A percentile compares a stretch with the other conserved stretches of the same genome.
These are phyloP conservation scores for Hyphopichia burtonii DNA, from an alignment of 1,139 yeast genomes.

Conservation along the genomic window DNA sequence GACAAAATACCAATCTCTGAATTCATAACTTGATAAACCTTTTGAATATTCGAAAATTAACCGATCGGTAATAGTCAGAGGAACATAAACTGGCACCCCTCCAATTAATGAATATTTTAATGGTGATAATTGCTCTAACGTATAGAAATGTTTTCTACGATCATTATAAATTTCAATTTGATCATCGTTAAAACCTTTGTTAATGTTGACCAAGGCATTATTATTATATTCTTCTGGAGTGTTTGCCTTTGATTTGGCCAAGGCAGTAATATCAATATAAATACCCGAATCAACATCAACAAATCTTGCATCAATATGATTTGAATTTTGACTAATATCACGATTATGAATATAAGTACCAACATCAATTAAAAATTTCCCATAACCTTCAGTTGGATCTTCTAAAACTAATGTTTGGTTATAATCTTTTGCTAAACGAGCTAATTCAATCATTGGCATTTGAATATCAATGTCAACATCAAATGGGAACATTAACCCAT, in stretches of 20 bases:
- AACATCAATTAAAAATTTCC: constrained; percentile 23
- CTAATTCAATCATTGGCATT: constrained; percentile 33
- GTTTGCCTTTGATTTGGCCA: constrained; percentile 13
- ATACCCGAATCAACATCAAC: constrained; percentile 28
- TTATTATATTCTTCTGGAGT: constrained; percentile 18
- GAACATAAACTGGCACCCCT: constrained; percentile 19
- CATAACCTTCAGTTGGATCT: constrained; percentile 25
- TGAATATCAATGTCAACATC: constrained; percentile 55
- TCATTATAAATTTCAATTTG: constrained; percentile 36
- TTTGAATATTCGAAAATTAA: constrained; percentile 17
- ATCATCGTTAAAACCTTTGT: constrained; percentile 12
- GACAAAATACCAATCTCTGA: constrained; percentile 26
- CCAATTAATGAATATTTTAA: constrained; percentile 22
- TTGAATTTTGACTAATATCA: constrained; percentile 16
- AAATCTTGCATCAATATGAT: constrained; percentile 28
- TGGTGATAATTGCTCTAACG: constrained; percentile 38
- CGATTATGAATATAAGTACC: constrained; percentile 25
- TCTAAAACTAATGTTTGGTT: constrained; percentile 46
- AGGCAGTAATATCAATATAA: constrained; percentile 26
- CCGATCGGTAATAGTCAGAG: constrained; percentile 14
- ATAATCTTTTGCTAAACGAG: constrained; percentile 34
- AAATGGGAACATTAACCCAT: constrained; percentile 55
- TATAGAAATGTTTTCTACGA: constrained; percentile 46
- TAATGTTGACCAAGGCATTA: constrained; percentile 13
- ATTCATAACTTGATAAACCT: constrained; percentile 13